Percentiles rank a stretch among this genome's conserved stretches.
Evolutionary conservation across 179 eudicot genomes (phyloP).

Genomic region (Silene coronaria): DNA sequence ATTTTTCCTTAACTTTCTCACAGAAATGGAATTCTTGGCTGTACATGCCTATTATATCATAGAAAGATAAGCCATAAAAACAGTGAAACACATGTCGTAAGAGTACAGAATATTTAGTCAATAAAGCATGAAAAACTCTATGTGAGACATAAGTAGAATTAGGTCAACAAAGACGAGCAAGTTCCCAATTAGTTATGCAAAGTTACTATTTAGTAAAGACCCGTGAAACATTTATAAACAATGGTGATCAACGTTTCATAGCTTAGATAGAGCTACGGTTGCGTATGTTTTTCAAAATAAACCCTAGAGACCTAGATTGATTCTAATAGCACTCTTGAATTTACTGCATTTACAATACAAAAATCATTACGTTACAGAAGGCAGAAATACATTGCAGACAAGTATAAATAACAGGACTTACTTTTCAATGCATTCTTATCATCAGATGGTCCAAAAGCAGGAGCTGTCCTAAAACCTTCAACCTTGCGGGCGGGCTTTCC

Average conservation of each 20-base stretch:
- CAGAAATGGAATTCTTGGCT: conserved; percentile 67
- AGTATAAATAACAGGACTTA: conserved; percentile 32
- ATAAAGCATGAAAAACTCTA: not conserved
- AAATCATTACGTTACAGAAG: not conserved
- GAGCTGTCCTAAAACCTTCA: conserved; percentile 54
- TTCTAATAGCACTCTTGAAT: no score
- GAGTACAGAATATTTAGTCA: not conserved
- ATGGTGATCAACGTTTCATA: no score
- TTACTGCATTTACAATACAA: not conserved
- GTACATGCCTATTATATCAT: conserved; percentile 49
- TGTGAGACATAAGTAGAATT: not conserved
- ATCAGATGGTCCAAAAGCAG: conserved; percentile 38
- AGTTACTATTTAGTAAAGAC: no score
- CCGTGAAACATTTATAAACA: no score
- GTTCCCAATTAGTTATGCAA: not conserved
- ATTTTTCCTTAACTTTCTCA: conserved; percentile 84
- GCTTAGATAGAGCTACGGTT: no score
- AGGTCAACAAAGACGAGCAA: not conserved
- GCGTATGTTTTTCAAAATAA: no score
- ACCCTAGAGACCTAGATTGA: no score
- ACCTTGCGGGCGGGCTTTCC: conserved; percentile 56
- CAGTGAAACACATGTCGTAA: not conserved
- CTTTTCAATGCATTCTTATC: conserved; percentile 68
- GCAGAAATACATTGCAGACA: not conserved
- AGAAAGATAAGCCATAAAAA: conserved; percentile 7